phyloP scores from a whole-genome alignment of 345 rosid genomes.

The Eucalyptus regnans region DNA sequence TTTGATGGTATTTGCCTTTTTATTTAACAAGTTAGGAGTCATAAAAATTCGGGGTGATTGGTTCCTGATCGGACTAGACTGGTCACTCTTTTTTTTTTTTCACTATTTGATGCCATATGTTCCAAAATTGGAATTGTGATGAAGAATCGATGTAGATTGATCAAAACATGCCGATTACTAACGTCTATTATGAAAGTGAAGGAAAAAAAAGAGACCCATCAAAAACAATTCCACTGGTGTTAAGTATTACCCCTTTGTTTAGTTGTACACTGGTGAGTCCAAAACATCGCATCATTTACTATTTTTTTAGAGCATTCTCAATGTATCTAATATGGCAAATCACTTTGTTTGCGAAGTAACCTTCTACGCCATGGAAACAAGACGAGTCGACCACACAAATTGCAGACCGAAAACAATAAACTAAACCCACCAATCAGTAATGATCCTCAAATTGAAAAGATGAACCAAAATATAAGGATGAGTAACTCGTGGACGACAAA shows the following conservation, averaged over 20 bases:
- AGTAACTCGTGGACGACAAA: background rate
- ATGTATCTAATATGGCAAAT: background rate
- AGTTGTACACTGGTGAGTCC: background rate
- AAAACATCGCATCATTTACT: background rate
- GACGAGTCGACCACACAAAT: background rate
- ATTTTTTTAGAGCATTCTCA: background rate
- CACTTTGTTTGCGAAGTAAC: background rate
- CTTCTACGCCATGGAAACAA: background rate
- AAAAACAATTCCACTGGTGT: fast-evolving
- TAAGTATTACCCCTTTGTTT: background rate
- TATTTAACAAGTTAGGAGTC: background rate
- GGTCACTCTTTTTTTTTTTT: fast-evolving
- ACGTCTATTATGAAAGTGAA: background rate
- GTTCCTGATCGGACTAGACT: no score
- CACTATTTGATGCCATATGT: no score
- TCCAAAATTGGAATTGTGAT: no score
- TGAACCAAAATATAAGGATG: background rate
- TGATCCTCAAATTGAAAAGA: background rate
- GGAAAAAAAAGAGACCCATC: background rate
- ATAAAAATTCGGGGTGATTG: no score
- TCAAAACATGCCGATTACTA: fast-evolving
- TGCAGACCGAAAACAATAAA: background rate
- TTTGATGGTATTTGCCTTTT: background rate
- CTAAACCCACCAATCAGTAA: background rate
- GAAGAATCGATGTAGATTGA: background rate